Base-by-base conservation (phyloP, 306 rosid genomes). In the Cyamopsis tetragonoloba region DNA sequence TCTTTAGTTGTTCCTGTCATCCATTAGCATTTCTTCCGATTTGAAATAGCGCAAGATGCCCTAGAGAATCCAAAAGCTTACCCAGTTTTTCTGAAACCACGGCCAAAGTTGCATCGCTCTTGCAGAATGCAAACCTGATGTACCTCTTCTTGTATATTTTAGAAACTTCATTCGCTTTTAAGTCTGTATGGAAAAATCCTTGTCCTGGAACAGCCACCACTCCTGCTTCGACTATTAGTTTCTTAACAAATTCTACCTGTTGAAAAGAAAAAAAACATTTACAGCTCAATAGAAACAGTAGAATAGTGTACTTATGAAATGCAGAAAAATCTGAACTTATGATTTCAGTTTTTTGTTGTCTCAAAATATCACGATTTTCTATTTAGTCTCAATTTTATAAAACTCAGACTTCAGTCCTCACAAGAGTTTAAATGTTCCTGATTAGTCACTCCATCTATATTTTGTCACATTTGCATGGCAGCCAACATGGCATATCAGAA, bases 181-280 rank as follows among this genome's bases (percentile, higher is more conserved):
- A 68, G 44, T 78, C 62, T 11, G 81, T 14, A 42, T 77, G 95
- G 23, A 91, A 88, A 73, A 91, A 88, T 50, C 91, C 88, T 57
- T 84, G 77, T 30, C 96, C 92, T 57, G 95, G 96, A 71, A 92
- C 96, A 13, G 95, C 96, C 84, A 89, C 98, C 71, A 92, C 87
- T 23, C 90, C 96, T 0, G 88, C 92, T 74, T 77, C 72, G 66
- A 86, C 61, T 79, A 92, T 86, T 59, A 92, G 32, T 62, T 77
- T 80, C 78, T 78, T 81, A 4, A 92, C 91, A 84, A 65, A 92
- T 63, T 89, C 91, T 30, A 82, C 87, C 96, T 92, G 86, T 22
- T n/a, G n/a, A n/a, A 48, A 80, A 51, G 4, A 19, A 11, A 46
- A 56, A 31, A 22, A 68, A 14, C 14, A 9, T 26, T 62, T 9